Evolutionary conservation across 768 basidiomycete genomes (phyloP).

Genomic region (Termitomyces sp.): DNA sequence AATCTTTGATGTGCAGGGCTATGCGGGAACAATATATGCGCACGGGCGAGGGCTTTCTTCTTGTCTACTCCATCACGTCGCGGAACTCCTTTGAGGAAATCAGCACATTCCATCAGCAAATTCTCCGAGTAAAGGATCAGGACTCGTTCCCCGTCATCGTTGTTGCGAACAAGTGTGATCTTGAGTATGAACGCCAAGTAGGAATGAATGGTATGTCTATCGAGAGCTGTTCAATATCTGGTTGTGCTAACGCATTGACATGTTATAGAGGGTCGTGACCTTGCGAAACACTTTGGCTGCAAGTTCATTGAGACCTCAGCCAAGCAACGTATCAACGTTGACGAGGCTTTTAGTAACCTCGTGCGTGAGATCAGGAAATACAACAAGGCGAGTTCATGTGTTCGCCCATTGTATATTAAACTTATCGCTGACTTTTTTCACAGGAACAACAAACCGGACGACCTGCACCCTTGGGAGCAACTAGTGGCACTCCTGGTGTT

Average conservation of each 20-base stretch:
- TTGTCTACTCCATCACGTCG: conserved; percentile 98
- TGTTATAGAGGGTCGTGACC: conserved; percentile 86
- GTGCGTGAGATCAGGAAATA: conserved; percentile 93
- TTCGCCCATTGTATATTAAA: not conserved
- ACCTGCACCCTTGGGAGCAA: conserved; percentile 50
- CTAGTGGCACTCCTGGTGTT: conserved; percentile 41
- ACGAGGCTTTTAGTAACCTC: conserved; percentile 91
- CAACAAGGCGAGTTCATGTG: conserved; percentile 66
- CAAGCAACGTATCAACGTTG: conserved; percentile 95
- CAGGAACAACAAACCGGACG: conserved; percentile 81
- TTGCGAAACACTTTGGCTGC: conserved; percentile 92
- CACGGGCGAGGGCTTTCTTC: conserved; percentile 95
- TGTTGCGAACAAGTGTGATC: conserved; percentile 97
- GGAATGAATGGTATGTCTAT: conserved; percentile 76
- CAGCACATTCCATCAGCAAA: conserved; percentile 93
- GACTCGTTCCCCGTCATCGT: conserved; percentile 95
- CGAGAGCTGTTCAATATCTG: not conserved
- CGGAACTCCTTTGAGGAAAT: conserved; percentile 98
- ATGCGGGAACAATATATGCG: conserved; percentile 99
- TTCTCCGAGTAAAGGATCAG: conserved; percentile 94
- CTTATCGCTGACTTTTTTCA: conserved; percentile 10
- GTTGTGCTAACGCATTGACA: not conserved
- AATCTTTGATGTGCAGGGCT: conserved; percentile 50
- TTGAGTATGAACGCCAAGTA: conserved; percentile 95
- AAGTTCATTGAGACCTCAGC: conserved; percentile 96